These are phyloP conservation scores for Chrysanthemum makinoi DNA, from an alignment of 129 eudicot genomes.

Conservation along the genomic window DNA sequence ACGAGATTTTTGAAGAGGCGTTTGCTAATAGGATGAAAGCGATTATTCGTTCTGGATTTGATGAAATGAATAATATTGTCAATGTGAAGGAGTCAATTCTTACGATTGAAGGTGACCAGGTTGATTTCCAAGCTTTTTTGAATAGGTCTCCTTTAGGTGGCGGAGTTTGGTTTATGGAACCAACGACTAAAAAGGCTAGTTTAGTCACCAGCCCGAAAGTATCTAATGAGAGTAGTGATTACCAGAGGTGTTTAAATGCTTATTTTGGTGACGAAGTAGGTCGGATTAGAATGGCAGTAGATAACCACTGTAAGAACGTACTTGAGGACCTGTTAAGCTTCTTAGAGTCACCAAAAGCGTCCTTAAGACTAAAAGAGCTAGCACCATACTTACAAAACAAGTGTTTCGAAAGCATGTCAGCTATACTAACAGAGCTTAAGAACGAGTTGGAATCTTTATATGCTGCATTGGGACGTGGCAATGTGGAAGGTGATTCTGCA, in stretches of 20 bases:
- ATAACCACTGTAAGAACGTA: constrained; percentile 68
- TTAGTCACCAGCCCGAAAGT: constrained; percentile 42
- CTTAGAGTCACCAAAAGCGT: constrained; percentile 92
- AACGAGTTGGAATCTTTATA: constrained; percentile 64
- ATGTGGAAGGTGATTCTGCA: constrained; percentile 31
- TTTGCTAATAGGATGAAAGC: constrained; percentile 81
- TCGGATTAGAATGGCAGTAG: constrained; percentile 82
- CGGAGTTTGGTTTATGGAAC: constrained; percentile 92
- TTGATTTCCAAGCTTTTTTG: constrained; percentile 59
- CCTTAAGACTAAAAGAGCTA: constrained; percentile 59
- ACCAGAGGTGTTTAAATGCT: constrained; percentile 59
- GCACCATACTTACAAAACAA: constrained; percentile 76
- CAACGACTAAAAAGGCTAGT: constrained; percentile 41
- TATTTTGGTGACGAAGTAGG: constrained; percentile 89
- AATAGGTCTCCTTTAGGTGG: constrained; percentile 60
- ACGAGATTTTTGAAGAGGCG: constrained; percentile 87
- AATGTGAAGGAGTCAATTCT: constrained; percentile 66
- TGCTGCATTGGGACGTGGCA: constrained; percentile 42
- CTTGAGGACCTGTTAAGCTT: constrained; percentile 74
- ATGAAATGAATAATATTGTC: constrained; percentile 45
- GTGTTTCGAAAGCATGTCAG: constrained; percentile 69
- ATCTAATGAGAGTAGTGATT: constrained; percentile 54
- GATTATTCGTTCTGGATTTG: constrained; percentile 61
- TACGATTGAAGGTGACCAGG: constrained; percentile 45
- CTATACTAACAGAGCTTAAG: constrained; percentile 58